These are phyloP conservation scores for Fusarium goolgardi DNA, from an alignment of 2,329 filamentous ascomycete species.

Conservation along the genomic window DNA sequence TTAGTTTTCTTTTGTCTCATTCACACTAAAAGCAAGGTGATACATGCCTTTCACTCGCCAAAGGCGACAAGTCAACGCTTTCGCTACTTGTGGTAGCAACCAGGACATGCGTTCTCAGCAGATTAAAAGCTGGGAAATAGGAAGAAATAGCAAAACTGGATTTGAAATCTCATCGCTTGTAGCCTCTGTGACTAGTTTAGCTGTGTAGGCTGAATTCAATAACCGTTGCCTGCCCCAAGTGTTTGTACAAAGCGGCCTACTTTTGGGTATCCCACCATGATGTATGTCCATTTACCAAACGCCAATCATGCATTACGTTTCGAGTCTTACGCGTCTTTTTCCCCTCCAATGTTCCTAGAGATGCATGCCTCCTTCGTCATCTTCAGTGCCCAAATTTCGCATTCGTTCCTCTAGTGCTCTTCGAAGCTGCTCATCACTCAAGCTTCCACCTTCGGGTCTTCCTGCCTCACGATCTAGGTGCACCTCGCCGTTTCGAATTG, in stretches of 20 bases:
- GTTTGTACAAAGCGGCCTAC: conserved; percentile 6
- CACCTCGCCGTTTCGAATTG: conserved; percentile 63
- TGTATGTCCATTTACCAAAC: conserved; percentile 41
- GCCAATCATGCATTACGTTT: conserved; percentile 39
- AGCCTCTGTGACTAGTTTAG: conserved; percentile 2
- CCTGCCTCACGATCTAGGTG: conserved; percentile 54
- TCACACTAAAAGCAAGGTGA: conserved; percentile 30
- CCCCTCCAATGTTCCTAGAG: conserved; percentile 54
- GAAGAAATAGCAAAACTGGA: conserved; percentile 43
- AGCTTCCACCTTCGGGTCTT: conserved; percentile 56
- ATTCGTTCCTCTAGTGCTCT: conserved; percentile 67
- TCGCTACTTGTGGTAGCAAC: conserved; percentile 19
- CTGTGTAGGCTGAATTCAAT: neutral
- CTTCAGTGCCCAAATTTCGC: conserved; percentile 57
- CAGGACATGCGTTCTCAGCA: conserved; percentile 30
- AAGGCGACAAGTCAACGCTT: conserved; percentile 30
- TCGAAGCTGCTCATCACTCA: conserved; percentile 70
- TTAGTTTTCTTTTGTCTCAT: conserved; percentile 33
- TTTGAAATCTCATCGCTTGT: conserved; percentile 14
- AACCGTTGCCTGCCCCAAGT: conserved; percentile 1
- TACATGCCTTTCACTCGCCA: conserved; percentile 28
- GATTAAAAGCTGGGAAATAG: conserved; percentile 29
- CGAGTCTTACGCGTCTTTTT: neutral
- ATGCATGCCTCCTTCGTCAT: conserved; percentile 70
- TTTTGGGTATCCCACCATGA: conserved; percentile 42